Percentiles rank a stretch among this genome's conserved stretches.
phyloP scores from a whole-genome alignment of 2,329 filamentous ascomycete species.

The Shiraia bambusicola region DNA sequence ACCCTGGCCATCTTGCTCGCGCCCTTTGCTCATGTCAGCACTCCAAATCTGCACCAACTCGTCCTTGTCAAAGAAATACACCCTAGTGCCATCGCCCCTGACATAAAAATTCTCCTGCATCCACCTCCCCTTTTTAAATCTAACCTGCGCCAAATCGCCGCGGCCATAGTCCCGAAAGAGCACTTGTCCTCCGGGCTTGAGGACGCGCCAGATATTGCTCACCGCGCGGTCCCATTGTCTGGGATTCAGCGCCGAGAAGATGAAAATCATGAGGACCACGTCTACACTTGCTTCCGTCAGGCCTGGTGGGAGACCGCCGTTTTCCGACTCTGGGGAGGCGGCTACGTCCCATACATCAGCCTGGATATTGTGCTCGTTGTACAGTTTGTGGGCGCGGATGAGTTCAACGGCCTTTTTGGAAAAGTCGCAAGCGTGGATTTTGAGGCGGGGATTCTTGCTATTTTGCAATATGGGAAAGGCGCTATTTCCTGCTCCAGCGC shows the following conservation, averaged over 20 bases:
- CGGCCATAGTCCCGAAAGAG: conserved; percentile 96
- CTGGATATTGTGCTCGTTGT: conserved; percentile 70
- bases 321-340: conserved; percentile 47
- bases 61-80: conserved; percentile 94
- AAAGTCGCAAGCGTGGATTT: conserved; percentile 93
- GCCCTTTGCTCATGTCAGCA: conserved; percentile 32
- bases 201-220: conserved; percentile 73
- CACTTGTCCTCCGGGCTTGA: conserved; percentile 91
- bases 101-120: conserved; percentile 98
- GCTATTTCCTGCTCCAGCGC: conserved; percentile 93
- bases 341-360: conserved; percentile 96
- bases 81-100: conserved; percentile 88
- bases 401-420: conserved; percentile 93
- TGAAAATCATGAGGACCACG: conserved; percentile 92
- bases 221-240: conserved; percentile 82
- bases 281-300: conserved; percentile 80
- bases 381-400: conserved; percentile 78
- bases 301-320: conserved; percentile 67
- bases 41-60: conserved; percentile 81
- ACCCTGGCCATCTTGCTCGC: conserved; percentile 1
- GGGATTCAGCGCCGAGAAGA: conserved; percentile 89
- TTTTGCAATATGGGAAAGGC: conserved; percentile 85
- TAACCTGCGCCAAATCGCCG: conserved; percentile 92
- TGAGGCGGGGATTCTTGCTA: conserved; percentile 80
- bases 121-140: conserved; percentile 93